A percentile compares a stretch with the other conserved stretches of the same genome.
Evolutionary conservation across 495 filamentous ascomycete species (phyloP).

Genomic region (Annulohypoxylon maeteangense): DNA sequence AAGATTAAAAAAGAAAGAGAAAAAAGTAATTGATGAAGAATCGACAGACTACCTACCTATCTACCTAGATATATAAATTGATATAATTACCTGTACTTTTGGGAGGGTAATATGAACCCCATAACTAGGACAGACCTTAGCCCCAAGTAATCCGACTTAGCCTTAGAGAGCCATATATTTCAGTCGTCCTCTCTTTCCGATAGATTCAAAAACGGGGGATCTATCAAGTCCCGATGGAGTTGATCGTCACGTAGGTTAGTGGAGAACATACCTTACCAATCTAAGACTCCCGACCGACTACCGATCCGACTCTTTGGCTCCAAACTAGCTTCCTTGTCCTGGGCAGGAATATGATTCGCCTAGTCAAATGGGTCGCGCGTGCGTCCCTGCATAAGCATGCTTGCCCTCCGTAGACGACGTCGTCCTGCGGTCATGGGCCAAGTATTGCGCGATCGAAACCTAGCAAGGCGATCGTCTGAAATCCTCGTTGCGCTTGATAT

Average conservation of each 20-base stretch:
- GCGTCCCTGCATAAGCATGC: conserved; percentile 13
- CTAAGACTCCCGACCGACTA: conserved; percentile 18
- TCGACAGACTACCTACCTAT: no score
- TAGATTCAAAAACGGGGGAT: no score
- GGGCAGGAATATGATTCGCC: neutral
- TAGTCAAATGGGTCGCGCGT: neutral
- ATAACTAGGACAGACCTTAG: no score
- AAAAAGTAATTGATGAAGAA: no score
- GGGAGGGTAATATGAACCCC: no score
- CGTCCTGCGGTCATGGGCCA: neutral
- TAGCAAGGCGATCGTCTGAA: neutral
- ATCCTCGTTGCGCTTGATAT: neutral
- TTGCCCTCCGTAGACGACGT: neutral
- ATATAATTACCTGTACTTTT: no score
- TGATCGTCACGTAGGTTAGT: neutral
- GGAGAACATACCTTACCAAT: neutral
- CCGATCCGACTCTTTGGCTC: conserved; percentile 5
- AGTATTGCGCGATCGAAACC: conserved; percentile 11
- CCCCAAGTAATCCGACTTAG: no score
- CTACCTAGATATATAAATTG: no score
- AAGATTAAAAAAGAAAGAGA: no score
- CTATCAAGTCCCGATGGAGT: neutral
- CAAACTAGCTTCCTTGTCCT: conserved; percentile 4
- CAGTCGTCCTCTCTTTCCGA: no score
- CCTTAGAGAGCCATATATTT: no score